These are phyloP conservation scores for Coemansia sp. DNA, from an alignment of 192 early-diverging fungal species.

Conservation along the genomic window DNA sequence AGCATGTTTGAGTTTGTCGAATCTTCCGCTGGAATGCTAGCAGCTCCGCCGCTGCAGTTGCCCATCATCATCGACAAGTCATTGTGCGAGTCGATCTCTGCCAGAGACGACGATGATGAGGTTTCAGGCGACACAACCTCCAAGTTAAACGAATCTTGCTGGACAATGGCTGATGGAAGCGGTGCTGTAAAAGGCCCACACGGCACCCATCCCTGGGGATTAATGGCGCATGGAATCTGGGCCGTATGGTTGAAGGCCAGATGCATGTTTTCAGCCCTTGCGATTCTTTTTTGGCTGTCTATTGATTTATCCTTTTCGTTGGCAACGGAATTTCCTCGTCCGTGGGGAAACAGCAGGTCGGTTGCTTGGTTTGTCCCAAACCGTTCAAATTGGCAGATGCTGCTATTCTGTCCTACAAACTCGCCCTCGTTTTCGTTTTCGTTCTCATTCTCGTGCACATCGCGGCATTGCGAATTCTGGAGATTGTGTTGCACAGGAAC, in stretches of 20 bases:
- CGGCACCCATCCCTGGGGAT: slow-evolving; percentile 37
- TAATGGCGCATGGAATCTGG: slow-evolving; percentile 16
- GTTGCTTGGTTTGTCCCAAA: background rate
- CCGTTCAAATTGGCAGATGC: background rate
- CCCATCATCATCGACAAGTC: background rate
- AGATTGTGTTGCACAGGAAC: slow-evolving; percentile 6
- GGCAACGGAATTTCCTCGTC: background rate
- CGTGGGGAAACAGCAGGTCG: background rate
- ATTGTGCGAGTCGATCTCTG: slow-evolving; percentile 14
- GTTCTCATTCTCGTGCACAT: background rate
- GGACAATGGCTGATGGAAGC: slow-evolving; percentile 13
- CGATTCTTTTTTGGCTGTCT: background rate
- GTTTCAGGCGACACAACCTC: slow-evolving; percentile 16
- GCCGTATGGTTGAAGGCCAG: slow-evolving; percentile 23
- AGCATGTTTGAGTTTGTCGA: slow-evolving; percentile 14
- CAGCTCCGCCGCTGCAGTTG: background rate
- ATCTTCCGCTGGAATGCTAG: slow-evolving; percentile 8
- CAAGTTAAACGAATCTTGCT: slow-evolving; percentile 4
- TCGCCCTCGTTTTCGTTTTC: background rate
- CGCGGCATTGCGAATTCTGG: background rate
- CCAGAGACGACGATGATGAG: slow-evolving; percentile 17
- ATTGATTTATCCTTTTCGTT: background rate
- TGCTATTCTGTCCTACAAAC: background rate
- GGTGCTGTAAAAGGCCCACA: slow-evolving; percentile 42
- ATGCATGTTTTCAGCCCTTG: slow-evolving; percentile 3